Base-by-base conservation (phyloP, 2,329 filamentous ascomycete species). In the Sporothrix euskadiensis region DNA sequence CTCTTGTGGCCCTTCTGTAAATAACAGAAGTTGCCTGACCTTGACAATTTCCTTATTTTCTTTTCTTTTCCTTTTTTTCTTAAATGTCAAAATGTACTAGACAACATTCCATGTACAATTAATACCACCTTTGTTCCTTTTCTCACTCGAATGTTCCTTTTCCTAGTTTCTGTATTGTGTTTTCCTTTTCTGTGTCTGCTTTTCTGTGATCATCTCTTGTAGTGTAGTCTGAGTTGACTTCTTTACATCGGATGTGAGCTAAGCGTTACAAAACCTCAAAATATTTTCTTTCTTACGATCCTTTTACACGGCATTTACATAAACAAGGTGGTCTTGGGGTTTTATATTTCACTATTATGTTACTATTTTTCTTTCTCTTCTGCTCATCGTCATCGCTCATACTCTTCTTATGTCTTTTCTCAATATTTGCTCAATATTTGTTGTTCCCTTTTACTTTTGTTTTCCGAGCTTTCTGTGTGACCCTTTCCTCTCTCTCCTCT, bases 241-340 rank as follows among this genome's bases (percentile, higher is more conserved):
- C 10, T 16, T 14, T 5, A n/a, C 6, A 65, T 44, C 12, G 7
- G n/a, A 30, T 49, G 22, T 49, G 16, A 61, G 12, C 69, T 41
- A 16, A 61, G 54, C 52, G n/a, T 19, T 32, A 22, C 49, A 39
- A 70, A 73, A 63, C 54, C n/a, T 41, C 30, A 2, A 54, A 70
- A 63, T 57, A 70, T 74, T 75, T 75, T 70, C 74, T 83, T 87
- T 87, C 85, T 86, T 84, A 88, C 86, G 85, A 87, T 88, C 86
- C 84, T 87, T 87, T 86, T 83, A 86, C 82, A 80, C 59, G 80
- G 79, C 77, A 80, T 80, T 78, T 74, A 71, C 57, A 72, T 65
- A 74, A 69, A 78, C 74, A 74, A 72, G 76, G 77, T 78, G 75
- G 75, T 75, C 74, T 75, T 76, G 69, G 75, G 73, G 59, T 74